phyloP scores from a whole-genome alignment of 2,329 filamentous ascomycete genomes.

The Aschersonia sp. region DNA sequence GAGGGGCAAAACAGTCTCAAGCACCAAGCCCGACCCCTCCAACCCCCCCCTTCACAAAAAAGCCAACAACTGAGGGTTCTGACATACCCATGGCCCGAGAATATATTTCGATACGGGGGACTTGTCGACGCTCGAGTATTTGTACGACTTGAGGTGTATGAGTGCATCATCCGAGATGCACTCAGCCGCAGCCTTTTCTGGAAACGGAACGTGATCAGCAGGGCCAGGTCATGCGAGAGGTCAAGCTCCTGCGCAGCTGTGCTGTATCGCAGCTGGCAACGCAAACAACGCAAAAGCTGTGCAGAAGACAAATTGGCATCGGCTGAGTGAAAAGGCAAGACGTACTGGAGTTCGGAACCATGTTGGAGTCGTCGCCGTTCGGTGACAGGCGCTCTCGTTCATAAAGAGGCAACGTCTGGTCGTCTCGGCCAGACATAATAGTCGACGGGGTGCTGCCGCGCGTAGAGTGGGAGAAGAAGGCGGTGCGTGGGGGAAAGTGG shows the following conservation, averaged over 20 bases:
- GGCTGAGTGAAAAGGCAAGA: not conserved
- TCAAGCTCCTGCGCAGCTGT: not conserved
- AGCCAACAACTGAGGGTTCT: not conserved
- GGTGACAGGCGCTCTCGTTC: slow-evolving; percentile 11
- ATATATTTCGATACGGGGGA: slow-evolving; percentile 89
- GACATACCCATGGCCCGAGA: slow-evolving; percentile 80
- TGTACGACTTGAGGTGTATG: slow-evolving; percentile 84
- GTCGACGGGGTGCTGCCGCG: slow-evolving; percentile 8
- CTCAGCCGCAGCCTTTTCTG: slow-evolving; percentile 43
- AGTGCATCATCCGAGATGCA: slow-evolving; percentile 84
- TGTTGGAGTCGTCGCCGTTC: slow-evolving; percentile 13
- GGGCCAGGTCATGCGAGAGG: not conserved
- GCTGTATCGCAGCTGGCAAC: too few relatives aligned
- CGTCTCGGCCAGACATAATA: slow-evolving; percentile 15
- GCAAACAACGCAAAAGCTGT: too few relatives aligned
- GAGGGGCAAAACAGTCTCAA: not conserved
- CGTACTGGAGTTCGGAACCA: slow-evolving; percentile 20
- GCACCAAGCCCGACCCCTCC: not conserved
- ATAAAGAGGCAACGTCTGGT: slow-evolving; percentile 18
- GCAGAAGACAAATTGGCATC: too few relatives aligned
- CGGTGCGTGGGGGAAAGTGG: slow-evolving; percentile 2
- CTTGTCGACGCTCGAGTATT: slow-evolving; percentile 95
- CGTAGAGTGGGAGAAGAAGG: slow-evolving; percentile 7
- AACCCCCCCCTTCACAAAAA: not conserved
- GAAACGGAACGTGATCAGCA: not conserved